These are phyloP conservation scores for Imleria badia DNA, from an alignment of 768 basidiomycete species.

Conservation along the genomic window DNA sequence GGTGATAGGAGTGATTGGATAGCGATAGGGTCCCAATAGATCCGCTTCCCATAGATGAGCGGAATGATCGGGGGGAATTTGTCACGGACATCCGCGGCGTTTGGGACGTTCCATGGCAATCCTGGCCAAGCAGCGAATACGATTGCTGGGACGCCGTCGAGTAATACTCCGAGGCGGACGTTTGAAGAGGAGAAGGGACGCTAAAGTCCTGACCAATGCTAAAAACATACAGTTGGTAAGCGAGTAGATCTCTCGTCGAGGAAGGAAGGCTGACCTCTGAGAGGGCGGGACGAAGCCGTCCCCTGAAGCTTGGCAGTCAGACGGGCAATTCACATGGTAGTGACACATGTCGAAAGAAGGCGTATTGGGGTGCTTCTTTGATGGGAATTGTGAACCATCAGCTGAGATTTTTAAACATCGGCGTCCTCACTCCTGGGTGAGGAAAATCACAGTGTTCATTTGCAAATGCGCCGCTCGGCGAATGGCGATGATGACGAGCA, in stretches of 20 bases:
- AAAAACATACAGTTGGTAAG: conserved; percentile 8
- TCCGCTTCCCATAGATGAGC: conserved; percentile 4
- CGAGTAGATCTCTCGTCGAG: conserved; percentile 2
- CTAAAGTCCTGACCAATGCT: conserved; percentile 11
- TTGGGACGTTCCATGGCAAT: neutral
- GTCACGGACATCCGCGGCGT: neutral
- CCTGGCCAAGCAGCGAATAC: conserved; percentile 2
- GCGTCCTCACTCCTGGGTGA: conserved; percentile 13
- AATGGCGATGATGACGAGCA: conserved; percentile 26
- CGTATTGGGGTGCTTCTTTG: conserved; percentile 19
- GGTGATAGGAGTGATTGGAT: conserved; percentile 16
- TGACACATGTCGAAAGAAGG: conserved; percentile 19
- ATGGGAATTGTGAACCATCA: conserved; percentile 17
- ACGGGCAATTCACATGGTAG: conserved; percentile 10
- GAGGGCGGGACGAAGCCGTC: neutral
- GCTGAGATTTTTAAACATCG: conserved; percentile 22
- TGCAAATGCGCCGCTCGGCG: conserved; percentile 18
- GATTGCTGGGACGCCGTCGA: neutral
- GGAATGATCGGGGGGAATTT: conserved; percentile 5
- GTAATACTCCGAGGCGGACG: neutral
- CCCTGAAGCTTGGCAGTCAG: conserved; percentile 1
- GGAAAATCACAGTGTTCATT: conserved; percentile 22
- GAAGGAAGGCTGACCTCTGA: conserved; percentile 16
- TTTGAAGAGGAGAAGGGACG: neutral
- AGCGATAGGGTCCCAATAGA: neutral